Base-by-base conservation (phyloP, 2,329 filamentous ascomycete species). In the Sarocladium oryzae region DNA sequence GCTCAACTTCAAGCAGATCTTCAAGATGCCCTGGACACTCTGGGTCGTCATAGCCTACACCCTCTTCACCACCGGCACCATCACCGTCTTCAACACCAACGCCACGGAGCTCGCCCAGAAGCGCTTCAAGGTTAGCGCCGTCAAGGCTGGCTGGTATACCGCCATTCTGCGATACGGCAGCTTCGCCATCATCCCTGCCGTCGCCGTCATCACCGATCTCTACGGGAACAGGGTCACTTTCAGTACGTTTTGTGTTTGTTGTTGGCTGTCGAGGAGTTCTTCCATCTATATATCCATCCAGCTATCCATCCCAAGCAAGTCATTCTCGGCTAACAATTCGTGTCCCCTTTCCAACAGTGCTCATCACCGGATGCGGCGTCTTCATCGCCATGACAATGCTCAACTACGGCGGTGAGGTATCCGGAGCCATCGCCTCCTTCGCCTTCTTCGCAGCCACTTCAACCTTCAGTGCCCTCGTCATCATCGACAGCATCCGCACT, bases 81-180 rank as follows among this genome's bases (percentile, higher is more conserved):
- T 75, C 0, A 56, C 66, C 11, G 71, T 79, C 2, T 82, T 77
- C 55, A 66, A 65, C 7, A 69, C 72, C 28, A 82, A 81, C 57
- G 74, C 75, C 0, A 82, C 78, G 0, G 78, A 81, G 55, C 60
- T 81, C 40, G 78, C 77, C 0, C 71, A 81, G 61, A 69, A 78
- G 56, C 66, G 76, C n/a, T 79, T 81, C 58, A 61, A 72, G 7
- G 67, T 75, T 15, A 64, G 66, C 52, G 61, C 73, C 0, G 68
- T 81, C 32, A 71, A 61, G 4, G 78, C 77, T 0, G 78, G 77
- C 1, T 81, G 76, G 76, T 81, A 81, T 56, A 72, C 73, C 11
- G 66, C 76, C 3, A 62, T 75, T 35, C 62, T 71, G 1, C 73
- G 78, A 54, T 80, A 79, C 58, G 48, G 52, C 48, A 67, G 67